Conservation (phyloP, 345 rosid genomes). For the Eucalyptus pumila region DNA sequence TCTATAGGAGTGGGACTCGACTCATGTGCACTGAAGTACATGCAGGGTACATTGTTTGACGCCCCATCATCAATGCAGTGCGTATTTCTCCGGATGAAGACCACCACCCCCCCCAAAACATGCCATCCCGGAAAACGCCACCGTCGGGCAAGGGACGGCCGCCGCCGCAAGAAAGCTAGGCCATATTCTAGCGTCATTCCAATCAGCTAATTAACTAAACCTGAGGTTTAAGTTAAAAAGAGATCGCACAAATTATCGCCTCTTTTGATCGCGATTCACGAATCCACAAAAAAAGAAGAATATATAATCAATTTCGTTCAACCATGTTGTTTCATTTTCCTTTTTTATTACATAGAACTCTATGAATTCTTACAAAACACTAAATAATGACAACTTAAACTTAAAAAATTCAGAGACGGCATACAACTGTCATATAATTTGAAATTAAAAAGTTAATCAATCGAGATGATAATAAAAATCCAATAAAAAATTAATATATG, state of each 20-base stretch:
- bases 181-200: background rate
- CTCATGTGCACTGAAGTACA: background rate
- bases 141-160: background rate
- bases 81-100: background rate
- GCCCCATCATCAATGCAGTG: background rate
- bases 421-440: background rate
- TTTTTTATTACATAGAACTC: background rate
- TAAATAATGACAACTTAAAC: background rate
- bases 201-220: background rate
- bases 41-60: background rate
- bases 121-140: background rate
- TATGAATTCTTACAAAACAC: background rate
- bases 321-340: background rate
- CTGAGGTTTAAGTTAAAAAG: background rate
- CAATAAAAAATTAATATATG: background rate
- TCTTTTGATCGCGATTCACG: background rate
- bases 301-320: background rate
- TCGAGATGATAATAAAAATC: background rate
- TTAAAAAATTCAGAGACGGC: background rate
- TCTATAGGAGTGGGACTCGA: background rate
- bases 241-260: background rate
- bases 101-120: background rate
- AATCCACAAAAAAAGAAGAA: fast-evolving
- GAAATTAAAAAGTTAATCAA: no score
- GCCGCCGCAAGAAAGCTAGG: background rate